Conservation (phyloP, 2,329 filamentous ascomycete genomes). For the Sporothrix brasiliensis region DNA sequence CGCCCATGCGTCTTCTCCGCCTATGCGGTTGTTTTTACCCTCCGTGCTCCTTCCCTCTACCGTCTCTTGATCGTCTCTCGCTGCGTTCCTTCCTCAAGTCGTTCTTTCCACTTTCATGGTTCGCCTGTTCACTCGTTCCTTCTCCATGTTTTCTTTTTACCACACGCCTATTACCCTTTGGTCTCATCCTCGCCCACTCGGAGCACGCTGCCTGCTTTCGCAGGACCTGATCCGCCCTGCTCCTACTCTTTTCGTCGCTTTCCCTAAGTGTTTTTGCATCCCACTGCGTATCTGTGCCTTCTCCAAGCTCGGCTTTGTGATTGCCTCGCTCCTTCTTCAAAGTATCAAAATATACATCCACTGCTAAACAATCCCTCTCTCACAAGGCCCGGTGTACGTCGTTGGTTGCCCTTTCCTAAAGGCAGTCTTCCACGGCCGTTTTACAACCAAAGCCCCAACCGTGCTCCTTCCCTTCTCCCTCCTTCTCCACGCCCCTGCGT, state of each 20-base stretch:
- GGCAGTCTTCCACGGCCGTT: not conserved
- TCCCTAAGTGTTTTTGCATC: not conserved
- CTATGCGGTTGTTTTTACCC: conserved; percentile 16
- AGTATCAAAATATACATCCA: not conserved
- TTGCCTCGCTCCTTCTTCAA: conserved; percentile 4
- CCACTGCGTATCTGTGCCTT: not conserved
- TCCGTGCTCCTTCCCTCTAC: conserved; percentile 10
- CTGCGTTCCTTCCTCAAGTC: not conserved
- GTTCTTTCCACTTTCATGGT: conserved; percentile 25
- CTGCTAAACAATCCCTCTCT: not conserved
- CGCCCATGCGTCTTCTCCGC: conserved; percentile 13
- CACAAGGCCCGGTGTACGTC: not conserved
- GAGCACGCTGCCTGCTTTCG: not conserved
- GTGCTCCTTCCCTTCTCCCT: not conserved
- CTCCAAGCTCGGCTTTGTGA: not conserved
- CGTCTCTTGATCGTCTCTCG: not conserved
- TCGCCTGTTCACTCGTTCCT: conserved; percentile 5
- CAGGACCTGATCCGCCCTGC: not conserved
- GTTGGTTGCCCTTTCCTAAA: conserved; percentile 14
- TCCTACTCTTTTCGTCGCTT: not conserved
- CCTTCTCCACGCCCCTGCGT: conserved; percentile 5
- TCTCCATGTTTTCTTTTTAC: not conserved
- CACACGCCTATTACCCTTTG: not conserved
- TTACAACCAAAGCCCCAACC: not conserved
- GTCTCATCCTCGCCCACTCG: not conserved